phyloP scores from a whole-genome alignment of 371 early-diverging fungal genomes.

The Mucor indicus region DNA sequence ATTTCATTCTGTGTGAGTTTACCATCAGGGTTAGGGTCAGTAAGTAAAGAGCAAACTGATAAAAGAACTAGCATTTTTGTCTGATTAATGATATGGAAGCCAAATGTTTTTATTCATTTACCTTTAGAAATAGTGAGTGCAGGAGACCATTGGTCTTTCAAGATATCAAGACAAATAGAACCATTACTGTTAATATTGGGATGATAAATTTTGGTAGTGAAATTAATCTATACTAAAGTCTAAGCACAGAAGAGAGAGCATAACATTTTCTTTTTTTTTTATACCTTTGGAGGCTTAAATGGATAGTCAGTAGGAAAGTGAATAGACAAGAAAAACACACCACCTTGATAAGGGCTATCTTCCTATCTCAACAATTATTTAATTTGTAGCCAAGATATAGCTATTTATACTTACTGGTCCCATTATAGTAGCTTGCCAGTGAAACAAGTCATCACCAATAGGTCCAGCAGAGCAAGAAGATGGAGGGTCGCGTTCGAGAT shows the following conservation, averaged over 20 bases:
- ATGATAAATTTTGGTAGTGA: conserved; percentile 96
- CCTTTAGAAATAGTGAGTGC: conserved; percentile 97
- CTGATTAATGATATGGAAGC: not conserved
- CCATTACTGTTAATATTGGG: conserved; percentile 99
- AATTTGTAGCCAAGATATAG: not conserved
- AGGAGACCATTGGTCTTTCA: conserved; percentile 98
- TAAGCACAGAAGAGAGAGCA: too few relatives aligned
- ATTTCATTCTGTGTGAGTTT: not conserved
- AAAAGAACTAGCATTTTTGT: too few relatives aligned
- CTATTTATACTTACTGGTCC: conserved; percentile 77
- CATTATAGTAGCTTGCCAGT: conserved; percentile 91
- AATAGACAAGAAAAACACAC: conserved; percentile 96
- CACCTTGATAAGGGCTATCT: conserved; percentile 73
- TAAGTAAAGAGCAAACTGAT: conserved; percentile 96
- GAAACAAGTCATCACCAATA: conserved; percentile 91
- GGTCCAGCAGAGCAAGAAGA: too few relatives aligned
- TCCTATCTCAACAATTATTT: too few relatives aligned
- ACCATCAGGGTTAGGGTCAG: conserved; percentile 93
- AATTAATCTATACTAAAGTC: conserved; percentile 67
- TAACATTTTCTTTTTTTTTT: not conserved
- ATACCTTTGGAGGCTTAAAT: conserved; percentile 96
- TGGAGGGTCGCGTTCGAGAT: too few relatives aligned
- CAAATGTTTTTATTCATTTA: too few relatives aligned
- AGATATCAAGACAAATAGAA: conserved; percentile 95
- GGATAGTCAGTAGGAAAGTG: conserved; percentile 98